phyloP scores from a whole-genome alignment of 192 early-diverging fungal species.

The Coemansia sp. region DNA sequence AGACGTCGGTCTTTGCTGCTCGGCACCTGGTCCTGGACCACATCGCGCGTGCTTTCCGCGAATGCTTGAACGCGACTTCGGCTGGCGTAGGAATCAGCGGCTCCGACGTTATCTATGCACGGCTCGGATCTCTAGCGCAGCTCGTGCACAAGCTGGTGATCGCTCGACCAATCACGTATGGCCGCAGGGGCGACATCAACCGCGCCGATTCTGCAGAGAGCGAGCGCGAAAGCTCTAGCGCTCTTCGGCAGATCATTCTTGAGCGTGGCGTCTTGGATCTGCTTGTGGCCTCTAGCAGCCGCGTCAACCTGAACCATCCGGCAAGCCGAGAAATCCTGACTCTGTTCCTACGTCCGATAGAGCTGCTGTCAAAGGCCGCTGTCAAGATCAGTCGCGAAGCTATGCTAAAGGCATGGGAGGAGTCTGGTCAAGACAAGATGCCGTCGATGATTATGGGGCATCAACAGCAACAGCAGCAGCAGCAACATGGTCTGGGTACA shows the following conservation, averaged over 20 bases:
- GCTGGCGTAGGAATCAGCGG: conserved; percentile 22
- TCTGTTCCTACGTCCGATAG: conserved; percentile 81
- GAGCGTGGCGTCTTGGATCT: conserved; percentile 82
- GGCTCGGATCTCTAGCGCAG: conserved; percentile 42
- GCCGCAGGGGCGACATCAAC: conserved; percentile 8
- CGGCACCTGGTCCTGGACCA: conserved; percentile 48
- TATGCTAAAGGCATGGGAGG: conserved; percentile 50
- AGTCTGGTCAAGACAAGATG: conserved; percentile 54
- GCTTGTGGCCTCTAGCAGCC: conserved; percentile 74
- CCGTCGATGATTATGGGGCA: conserved; percentile 25
- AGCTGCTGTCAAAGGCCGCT: conserved; percentile 83
- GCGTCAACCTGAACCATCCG: conserved; percentile 91
- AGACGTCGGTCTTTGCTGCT: conserved; percentile 25
- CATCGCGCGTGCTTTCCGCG: conserved; percentile 50
- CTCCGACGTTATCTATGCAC: conserved; percentile 41
- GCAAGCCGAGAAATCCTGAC: conserved; percentile 69
- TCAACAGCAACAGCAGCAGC: background rate
- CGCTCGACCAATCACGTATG: conserved; percentile 44
- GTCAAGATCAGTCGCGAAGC: conserved; percentile 76
- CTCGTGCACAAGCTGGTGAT: conserved; percentile 46
- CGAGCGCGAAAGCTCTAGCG: conserved; percentile 30
- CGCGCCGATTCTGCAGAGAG: background rate
- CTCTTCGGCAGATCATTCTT: conserved; percentile 66
- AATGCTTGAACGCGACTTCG: conserved; percentile 41
- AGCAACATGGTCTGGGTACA: conserved; percentile 8